Conservation (phyloP, 2,329 filamentous ascomycete species). For the Scytalidium sp. region DNA sequence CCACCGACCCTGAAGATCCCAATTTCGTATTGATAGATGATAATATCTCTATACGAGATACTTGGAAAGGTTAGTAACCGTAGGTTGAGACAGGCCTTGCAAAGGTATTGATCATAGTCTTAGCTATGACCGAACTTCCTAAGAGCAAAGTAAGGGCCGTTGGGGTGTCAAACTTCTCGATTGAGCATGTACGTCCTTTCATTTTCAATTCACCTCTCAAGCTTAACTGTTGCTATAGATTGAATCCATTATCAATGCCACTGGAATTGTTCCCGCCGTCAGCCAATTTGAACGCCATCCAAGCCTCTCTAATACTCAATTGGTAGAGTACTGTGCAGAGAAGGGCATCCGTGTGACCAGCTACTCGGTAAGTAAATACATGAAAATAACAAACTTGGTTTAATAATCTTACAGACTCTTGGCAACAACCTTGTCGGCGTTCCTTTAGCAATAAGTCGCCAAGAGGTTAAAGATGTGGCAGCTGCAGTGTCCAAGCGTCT, state of each 20-base stretch:
- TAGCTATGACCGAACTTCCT: slow-evolving; percentile 52
- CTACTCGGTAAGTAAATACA: slow-evolving; percentile 58
- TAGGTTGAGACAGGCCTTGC: slow-evolving; percentile 9
- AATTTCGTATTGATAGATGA: slow-evolving; percentile 41
- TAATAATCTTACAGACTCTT: slow-evolving; percentile 21
- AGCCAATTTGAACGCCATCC: slow-evolving; percentile 71
- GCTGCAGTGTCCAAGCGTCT: slow-evolving; percentile 38
- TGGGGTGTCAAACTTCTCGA: slow-evolving; percentile 71
- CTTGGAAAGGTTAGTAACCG: slow-evolving; percentile 38
- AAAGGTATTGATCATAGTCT: slow-evolving; percentile 13
- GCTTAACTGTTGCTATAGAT: slow-evolving; percentile 29
- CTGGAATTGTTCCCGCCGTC: slow-evolving; percentile 56
- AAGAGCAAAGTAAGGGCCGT: slow-evolving; percentile 63
- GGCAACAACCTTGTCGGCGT: slow-evolving; percentile 42
- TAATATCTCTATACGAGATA: slow-evolving; percentile 37
- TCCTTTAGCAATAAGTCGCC: slow-evolving; percentile 56
- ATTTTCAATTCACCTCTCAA: too few species aligned
- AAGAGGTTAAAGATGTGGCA: slow-evolving; percentile 54
- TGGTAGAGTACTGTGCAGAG: slow-evolving; percentile 57
- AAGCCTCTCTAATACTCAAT: slow-evolving; percentile 55
- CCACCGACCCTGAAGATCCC: slow-evolving; percentile 29
- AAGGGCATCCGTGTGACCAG: slow-evolving; percentile 66
- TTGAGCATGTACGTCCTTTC: slow-evolving; percentile 38
- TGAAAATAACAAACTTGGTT: not conserved
- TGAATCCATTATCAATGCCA: slow-evolving; percentile 53